Conservation (phyloP, 169 alveolate species). For the Fabrea salina region DNA sequence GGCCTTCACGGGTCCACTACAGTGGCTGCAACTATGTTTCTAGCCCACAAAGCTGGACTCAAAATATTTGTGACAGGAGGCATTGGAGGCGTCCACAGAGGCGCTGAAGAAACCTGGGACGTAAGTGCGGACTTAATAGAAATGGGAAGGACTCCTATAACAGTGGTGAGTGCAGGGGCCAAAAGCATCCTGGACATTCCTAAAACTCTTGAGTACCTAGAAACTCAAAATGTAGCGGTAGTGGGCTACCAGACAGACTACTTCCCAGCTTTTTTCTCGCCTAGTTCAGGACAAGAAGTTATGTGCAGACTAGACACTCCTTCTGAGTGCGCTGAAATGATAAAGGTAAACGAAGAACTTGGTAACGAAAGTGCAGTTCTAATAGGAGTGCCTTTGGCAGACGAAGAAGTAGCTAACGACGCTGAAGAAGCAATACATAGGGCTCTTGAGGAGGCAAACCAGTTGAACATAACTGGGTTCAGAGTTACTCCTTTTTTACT, state of each 20-base stretch:
- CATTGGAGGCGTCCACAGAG: slow-evolving; percentile 88
- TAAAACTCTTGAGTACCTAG: slow-evolving; percentile 84
- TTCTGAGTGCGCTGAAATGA: slow-evolving; percentile 65
- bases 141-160: slow-evolving; percentile 75
- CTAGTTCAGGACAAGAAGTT: slow-evolving; percentile 45
- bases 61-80: slow-evolving; percentile 87
- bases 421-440: slow-evolving; percentile 62
- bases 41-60: slow-evolving; percentile 80
- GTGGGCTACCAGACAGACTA: slow-evolving; percentile 70
- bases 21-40: slow-evolving; percentile 86
- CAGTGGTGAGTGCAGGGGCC: slow-evolving; percentile 87
- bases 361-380: slow-evolving; percentile 63
- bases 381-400: slow-evolving; percentile 77
- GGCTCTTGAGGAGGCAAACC: slow-evolving; percentile 71
- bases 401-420: slow-evolving; percentile 52
- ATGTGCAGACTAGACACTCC: slow-evolving; percentile 45
- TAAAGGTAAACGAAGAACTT: slow-evolving; percentile 46
- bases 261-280: slow-evolving; percentile 82
- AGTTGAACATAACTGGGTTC: slow-evolving; percentile 58
- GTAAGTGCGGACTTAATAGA: slow-evolving; percentile 82
- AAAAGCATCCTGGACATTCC: slow-evolving; percentile 85
- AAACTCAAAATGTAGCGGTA: slow-evolving; percentile 85
- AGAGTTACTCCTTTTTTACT: slow-evolving; percentile 82
- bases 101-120: slow-evolving; percentile 79
- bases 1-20: slow-evolving; percentile 75